Percentiles rank a stretch among this genome's conserved stretches.
Conservation (phyloP, 1,284 basidiomycete species). For the Ganoderma resinaceum region DNA sequence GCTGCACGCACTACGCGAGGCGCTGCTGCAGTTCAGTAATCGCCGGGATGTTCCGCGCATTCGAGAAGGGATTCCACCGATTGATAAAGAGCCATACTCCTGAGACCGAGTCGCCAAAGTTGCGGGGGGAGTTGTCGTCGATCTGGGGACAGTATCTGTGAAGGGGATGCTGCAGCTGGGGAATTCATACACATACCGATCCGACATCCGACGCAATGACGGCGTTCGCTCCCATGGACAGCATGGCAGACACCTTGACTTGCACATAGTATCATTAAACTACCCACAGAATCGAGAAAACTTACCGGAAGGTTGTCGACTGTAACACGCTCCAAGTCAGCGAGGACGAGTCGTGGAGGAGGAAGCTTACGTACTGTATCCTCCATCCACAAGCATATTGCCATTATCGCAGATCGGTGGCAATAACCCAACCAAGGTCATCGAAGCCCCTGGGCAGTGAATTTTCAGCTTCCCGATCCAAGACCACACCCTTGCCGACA, state of each 20-base stretch:
- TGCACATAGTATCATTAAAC: slow-evolving; percentile 10
- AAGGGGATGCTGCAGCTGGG: not conserved
- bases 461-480: slow-evolving; percentile 1
- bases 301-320: slow-evolving; percentile 92
- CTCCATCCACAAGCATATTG: slow-evolving; percentile 93
- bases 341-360: slow-evolving; percentile 14
- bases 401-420: slow-evolving; percentile 97
- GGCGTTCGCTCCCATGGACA: slow-evolving; percentile 88
- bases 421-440: slow-evolving; percentile 95
- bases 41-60: slow-evolving; percentile 81
- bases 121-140: slow-evolving; percentile 94
- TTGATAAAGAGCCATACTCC: slow-evolving; percentile 98
- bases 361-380: slow-evolving; percentile 71
- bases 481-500: slow-evolving; percentile 18
- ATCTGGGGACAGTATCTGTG: slow-evolving; percentile 50
- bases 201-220: slow-evolving; percentile 98
- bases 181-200: slow-evolving; percentile 59
- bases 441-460: slow-evolving; percentile 80
- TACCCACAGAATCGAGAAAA: not conserved
- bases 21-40: slow-evolving; percentile 98
- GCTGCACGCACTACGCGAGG: slow-evolving; percentile 84
- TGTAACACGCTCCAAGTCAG: slow-evolving; percentile 37
- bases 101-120: slow-evolving; percentile 95
- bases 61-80: slow-evolving; percentile 92
- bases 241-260: slow-evolving; percentile 85